A percentile compares a stretch with the other conserved stretches of the same genome.
phyloP scores from a whole-genome alignment of 2,329 filamentous ascomycete species.

The Chalaropsis thielavioides region DNA sequence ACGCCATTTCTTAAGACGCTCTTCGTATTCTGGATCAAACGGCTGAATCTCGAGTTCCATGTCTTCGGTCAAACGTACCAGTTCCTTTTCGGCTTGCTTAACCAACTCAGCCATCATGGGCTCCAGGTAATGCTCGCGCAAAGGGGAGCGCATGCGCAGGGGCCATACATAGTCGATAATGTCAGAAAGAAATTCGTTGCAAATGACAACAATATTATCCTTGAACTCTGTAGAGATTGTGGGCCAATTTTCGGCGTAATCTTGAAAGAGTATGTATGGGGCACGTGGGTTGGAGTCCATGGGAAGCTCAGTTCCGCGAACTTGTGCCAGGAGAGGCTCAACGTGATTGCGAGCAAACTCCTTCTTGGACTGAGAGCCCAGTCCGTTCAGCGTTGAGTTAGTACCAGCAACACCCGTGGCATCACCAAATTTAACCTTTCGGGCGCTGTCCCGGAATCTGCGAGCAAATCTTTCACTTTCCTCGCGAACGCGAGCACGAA shows the following conservation, averaged over 20 bases:
- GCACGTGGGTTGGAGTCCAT: slow-evolving; percentile 39
- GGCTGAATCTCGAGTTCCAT: slow-evolving; percentile 40
- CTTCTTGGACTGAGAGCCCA: slow-evolving; percentile 30
- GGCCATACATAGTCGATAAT: slow-evolving; percentile 38
- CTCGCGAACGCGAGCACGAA: slow-evolving; percentile 36
- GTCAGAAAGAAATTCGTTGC: slow-evolving; percentile 39
- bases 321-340: slow-evolving; percentile 35
- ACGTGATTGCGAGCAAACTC: slow-evolving; percentile 36
- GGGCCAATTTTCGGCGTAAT: slow-evolving; percentile 39
- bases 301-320: slow-evolving; percentile 38
- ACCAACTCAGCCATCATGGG: slow-evolving; percentile 34
- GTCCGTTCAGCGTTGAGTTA: slow-evolving; percentile 21
- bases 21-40: slow-evolving; percentile 39
- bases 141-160: slow-evolving; percentile 35
- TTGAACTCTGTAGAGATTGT: slow-evolving; percentile 39
- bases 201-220: slow-evolving; percentile 39
- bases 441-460: slow-evolving; percentile 35
- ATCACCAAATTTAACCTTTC: slow-evolving; percentile 32
- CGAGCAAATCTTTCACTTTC: slow-evolving; percentile 37
- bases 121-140: slow-evolving; percentile 36
- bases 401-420: slow-evolving; percentile 15
- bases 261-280: slow-evolving; percentile 40
- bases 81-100: slow-evolving; percentile 33
- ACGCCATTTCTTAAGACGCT: slow-evolving; percentile 35
- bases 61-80: slow-evolving; percentile 33